Conservation (phyloP, 257 asterid genomes). For the Solanum commersonii region DNA sequence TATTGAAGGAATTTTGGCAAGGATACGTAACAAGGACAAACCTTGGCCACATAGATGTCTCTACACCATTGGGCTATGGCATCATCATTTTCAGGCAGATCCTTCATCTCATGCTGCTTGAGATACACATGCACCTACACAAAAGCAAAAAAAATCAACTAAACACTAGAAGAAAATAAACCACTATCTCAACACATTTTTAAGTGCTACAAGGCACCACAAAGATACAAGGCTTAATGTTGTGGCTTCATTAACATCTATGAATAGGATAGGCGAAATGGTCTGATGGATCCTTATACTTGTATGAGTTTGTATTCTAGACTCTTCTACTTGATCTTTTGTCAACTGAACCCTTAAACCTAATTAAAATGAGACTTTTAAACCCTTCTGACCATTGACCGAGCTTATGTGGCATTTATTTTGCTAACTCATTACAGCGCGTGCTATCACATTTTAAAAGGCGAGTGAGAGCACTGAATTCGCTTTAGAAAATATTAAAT, state of each 20-base stretch:
- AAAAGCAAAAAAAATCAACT: neutral
- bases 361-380: too few species aligned
- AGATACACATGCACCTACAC: constrained; percentile 79
- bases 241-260: neutral
- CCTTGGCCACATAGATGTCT: constrained; percentile 74
- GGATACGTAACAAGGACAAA: constrained; percentile 7
- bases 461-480: too few species aligned
- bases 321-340: too few species aligned
- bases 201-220: neutral
- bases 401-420: too few species aligned
- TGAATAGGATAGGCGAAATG: neutral
- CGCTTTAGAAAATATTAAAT: too few species aligned
- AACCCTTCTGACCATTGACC: too few species aligned
- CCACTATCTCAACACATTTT: neutral
- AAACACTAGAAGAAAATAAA: neutral
- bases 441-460: too few species aligned
- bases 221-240: neutral
- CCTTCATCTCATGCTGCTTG: constrained; percentile 67
- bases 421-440: too few species aligned
- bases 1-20: neutral
- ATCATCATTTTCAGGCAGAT: constrained; percentile 72
- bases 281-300: too few species aligned
- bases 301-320: too few species aligned
- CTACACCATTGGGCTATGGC: constrained; percentile 87
- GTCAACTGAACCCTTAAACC: too few species aligned